Percentiles rank a stretch among this genome's conserved stretches.
phyloP scores from a whole-genome alignment of 2,329 filamentous ascomycete genomes.

The Orbilia quercus region DNA sequence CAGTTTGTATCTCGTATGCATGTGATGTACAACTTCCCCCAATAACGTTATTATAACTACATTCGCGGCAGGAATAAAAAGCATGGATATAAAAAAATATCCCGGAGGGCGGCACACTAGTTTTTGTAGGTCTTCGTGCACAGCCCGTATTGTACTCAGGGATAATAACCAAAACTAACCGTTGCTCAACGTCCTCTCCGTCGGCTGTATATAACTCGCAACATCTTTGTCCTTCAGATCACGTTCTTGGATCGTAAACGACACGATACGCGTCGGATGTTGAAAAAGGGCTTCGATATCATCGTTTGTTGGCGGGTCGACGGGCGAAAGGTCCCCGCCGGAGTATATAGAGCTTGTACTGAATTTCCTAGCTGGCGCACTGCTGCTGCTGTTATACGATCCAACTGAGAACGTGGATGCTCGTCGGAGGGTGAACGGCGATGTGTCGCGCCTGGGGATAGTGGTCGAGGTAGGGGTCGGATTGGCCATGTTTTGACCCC shows the following conservation, averaged over 20 bases:
- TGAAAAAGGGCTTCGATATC: slow-evolving; percentile 52
- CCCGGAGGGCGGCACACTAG: no score
- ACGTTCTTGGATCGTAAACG: slow-evolving; percentile 43
- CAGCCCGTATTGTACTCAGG: neutral
- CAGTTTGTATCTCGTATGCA: neutral
- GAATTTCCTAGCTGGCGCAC: slow-evolving; percentile 26
- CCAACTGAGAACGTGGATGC: slow-evolving; percentile 27
- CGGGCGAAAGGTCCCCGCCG: slow-evolving; percentile 39
- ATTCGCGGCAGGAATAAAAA: no score
- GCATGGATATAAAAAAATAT: neutral
- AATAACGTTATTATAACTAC: no score
- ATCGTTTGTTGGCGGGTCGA: slow-evolving; percentile 41
- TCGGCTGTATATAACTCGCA: slow-evolving; percentile 35
- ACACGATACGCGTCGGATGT: slow-evolving; percentile 48
- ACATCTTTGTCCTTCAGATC: slow-evolving; percentile 44
- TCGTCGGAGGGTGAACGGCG: slow-evolving; percentile 28
- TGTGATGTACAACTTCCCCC: no score
- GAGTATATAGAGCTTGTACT: slow-evolving; percentile 44
- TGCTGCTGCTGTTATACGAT: slow-evolving; percentile 15
- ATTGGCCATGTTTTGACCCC: slow-evolving; percentile 41
- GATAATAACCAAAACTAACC: slow-evolving; percentile 45
- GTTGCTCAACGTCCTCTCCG: slow-evolving; percentile 47
- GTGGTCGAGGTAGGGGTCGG: slow-evolving; percentile 24
- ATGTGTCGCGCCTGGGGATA: slow-evolving; percentile 30
- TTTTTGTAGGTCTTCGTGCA: no score